Evolutionary conservation across 441 rosid genomes (phyloP).

Genomic region (Corymbia citriodora): DNA sequence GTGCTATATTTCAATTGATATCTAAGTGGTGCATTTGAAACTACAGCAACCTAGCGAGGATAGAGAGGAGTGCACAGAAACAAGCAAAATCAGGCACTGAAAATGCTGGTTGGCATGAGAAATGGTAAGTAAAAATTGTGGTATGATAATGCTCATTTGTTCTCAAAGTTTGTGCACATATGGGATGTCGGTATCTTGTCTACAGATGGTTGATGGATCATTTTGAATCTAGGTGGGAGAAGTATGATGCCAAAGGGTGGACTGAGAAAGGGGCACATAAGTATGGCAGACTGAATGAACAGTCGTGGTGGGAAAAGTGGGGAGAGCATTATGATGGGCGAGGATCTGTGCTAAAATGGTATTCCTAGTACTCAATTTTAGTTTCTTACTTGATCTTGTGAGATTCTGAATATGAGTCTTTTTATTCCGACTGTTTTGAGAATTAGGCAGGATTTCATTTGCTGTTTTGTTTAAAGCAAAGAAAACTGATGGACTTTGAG

Average conservation of each 20-base stretch:
- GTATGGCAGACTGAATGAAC: constrained; percentile 91
- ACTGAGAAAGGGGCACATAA: constrained; percentile 98
- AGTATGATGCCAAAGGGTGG: constrained; percentile 98
- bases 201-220: not conserved
- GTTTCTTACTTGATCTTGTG: not conserved
- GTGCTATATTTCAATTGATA: not conserved
- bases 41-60: constrained; percentile 89
- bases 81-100: constrained; percentile 95
- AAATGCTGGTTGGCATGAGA: constrained; percentile 98
- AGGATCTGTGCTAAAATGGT: constrained; percentile 99
- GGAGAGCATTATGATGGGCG: constrained; percentile 98
- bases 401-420: not conserved
- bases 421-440: not conserved
- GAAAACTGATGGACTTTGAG: not conserved
- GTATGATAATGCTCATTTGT: not conserved
- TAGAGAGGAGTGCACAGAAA: constrained; percentile 99
- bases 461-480: not conserved
- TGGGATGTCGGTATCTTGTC: not conserved
- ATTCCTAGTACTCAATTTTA: constrained; percentile 3
- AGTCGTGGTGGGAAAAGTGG: constrained; percentile 99
- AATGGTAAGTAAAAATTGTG: constrained; percentile 57
- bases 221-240: constrained; percentile 86
- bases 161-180: not conserved
- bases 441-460: not conserved
- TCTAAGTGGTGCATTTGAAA: not conserved